Evolutionary conservation across 345 rosid genomes (phyloP), one percentile per base, ranked within the genome.

Genomic region (Linum lewisii): DNA sequence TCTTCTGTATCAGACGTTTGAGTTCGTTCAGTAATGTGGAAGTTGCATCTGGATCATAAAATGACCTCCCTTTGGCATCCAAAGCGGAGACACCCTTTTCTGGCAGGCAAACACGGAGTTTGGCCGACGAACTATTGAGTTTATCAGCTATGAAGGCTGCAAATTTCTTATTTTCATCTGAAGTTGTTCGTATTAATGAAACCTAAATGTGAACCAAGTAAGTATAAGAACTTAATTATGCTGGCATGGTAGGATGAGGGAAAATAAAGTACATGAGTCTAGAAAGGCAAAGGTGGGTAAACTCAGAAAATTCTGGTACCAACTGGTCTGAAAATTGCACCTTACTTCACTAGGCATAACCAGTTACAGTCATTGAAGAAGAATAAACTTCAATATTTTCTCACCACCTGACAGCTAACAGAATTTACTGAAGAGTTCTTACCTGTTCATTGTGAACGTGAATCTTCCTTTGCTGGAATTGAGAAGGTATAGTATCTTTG

Each of bases 361-460:
- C 57, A 61, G 13, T 51, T 7, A 19, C 42, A 3, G 47, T 19
- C 23, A 61, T 45, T 24, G 13, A 5, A 15, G 14, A 24, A 23
- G 36, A 38, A 3, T 6, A 6, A 6, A n/a, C 47, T 16, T 19
- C 21, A 25, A n/a, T 55, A 18, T 24, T 26, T 6, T n/a, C 21
- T 44, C 55, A 10, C 19, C 2, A 18, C 38, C 7, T 4, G 54
- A 14, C 10, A 54, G 21, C 37, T 18, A 18, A 61, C 55, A 4
- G 3, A 56, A 18, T 26, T 21, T n/a, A 57, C 57, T 22, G 36
- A 16, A 21, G 51, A 68, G 10, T 53, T 58, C 61, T 62, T 62
- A 91, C 98, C 89, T 86, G 89, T 52, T 82, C 80, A 69, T 84
- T 92, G 72, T 92, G 98, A 60, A 81, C 79, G 70, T 80, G 79